A percentile compares a stretch with the other conserved stretches of the same genome.
These are phyloP conservation scores for Spinacia oleracea DNA, from an alignment of 179 eudicot species.

Conservation along the genomic window DNA sequence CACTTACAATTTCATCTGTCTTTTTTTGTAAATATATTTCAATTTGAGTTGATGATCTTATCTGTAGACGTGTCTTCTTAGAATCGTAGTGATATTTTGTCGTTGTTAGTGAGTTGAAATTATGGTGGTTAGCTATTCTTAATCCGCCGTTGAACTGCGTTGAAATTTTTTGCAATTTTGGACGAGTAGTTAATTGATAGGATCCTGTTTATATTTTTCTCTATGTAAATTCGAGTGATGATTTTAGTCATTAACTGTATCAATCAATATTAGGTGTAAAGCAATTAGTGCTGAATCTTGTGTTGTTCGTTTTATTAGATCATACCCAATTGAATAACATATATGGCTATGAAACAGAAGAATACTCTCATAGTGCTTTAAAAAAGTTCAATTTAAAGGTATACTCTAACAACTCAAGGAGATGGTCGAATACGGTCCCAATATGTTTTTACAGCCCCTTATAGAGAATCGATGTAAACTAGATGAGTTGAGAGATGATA, in stretches of 20 bases:
- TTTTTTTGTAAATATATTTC: not conserved
- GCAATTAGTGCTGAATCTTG: not conserved
- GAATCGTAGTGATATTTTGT: conserved; percentile 7
- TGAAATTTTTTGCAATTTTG: not conserved
- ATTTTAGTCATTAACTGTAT: not conserved
- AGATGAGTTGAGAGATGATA: too few relatives aligned
- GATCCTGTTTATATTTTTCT: not conserved
- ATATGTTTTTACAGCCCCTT: too few relatives aligned
- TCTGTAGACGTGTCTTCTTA: not conserved
- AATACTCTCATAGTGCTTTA: too few relatives aligned
- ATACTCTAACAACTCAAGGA: too few relatives aligned
- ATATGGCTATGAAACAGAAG: too few relatives aligned
- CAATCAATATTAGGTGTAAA: not conserved
- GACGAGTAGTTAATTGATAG: not conserved
- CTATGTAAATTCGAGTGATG: not conserved
- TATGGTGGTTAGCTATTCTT: not conserved
- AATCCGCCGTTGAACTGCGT: not conserved
- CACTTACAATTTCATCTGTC: too few relatives aligned
- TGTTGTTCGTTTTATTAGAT: not conserved
- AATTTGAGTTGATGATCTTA: not conserved
- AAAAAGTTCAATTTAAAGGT: too few relatives aligned
- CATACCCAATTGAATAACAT: too few relatives aligned
- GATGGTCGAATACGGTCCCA: too few relatives aligned
- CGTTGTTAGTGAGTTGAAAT: not conserved
- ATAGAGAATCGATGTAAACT: too few relatives aligned